Evolutionary conservation across 192 early-diverging fungal genomes (phyloP).

Genomic region (Gaertneriomyces sp.): DNA sequence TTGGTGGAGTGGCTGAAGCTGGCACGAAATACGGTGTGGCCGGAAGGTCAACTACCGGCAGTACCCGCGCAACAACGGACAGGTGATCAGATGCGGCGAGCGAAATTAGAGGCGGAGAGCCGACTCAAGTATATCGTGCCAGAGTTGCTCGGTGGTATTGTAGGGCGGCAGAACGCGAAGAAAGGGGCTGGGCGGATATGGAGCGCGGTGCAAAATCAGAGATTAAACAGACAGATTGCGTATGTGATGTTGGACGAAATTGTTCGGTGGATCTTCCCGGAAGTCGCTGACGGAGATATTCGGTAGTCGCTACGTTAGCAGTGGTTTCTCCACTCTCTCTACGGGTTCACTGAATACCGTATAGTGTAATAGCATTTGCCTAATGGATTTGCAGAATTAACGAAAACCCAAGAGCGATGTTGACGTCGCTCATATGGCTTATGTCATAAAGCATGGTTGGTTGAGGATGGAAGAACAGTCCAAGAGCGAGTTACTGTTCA

Average conservation of each 20-base stretch:
- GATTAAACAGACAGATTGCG: constrained; percentile 77
- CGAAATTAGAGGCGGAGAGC: constrained; percentile 17
- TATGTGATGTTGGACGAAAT: constrained; percentile 75
- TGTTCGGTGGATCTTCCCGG: constrained; percentile 66
- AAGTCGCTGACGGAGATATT: constrained; percentile 20
- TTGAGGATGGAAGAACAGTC: too few relatives aligned
- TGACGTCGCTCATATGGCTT: too few relatives aligned
- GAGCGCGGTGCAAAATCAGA: constrained; percentile 67
- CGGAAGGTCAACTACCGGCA: constrained; percentile 37
- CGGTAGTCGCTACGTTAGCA: too few relatives aligned
- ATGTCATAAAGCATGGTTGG: too few relatives aligned
- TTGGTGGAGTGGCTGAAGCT: constrained; percentile 25
- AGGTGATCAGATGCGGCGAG: constrained; percentile 43
- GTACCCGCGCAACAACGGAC: constrained; percentile 28
- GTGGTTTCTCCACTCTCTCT: too few relatives aligned
- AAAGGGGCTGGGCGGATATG: constrained; percentile 68
- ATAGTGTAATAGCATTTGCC: too few relatives aligned
- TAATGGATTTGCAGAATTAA: too few relatives aligned
- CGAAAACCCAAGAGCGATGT: too few relatives aligned
- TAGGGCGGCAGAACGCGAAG: constrained; percentile 77
- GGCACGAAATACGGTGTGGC: constrained; percentile 51
- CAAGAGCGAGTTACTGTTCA: too few relatives aligned
- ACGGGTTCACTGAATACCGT: too few relatives aligned
- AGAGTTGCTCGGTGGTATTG: constrained; percentile 69
- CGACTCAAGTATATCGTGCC: constrained; percentile 33